These are phyloP conservation scores for Tricholoma furcatifolium DNA, from an alignment of 768 basidiomycete genomes.

Conservation along the genomic window DNA sequence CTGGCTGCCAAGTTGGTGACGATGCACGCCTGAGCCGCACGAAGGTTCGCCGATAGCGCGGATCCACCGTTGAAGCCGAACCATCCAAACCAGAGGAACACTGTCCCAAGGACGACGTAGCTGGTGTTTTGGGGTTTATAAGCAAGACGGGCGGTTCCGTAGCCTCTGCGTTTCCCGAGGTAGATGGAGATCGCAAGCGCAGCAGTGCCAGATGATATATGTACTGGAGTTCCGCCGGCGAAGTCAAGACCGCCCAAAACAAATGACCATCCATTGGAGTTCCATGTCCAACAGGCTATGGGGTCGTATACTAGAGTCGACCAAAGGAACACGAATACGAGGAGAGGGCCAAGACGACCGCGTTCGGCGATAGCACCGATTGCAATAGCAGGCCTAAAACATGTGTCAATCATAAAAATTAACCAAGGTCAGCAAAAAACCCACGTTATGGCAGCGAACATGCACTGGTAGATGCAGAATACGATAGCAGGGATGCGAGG, in stretches of 20 bases:
- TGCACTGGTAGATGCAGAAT: constrained; percentile 84
- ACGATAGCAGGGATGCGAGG: constrained; percentile 68
- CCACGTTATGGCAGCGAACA: constrained; percentile 89
- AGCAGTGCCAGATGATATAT: constrained; percentile 91
- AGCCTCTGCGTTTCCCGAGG: constrained; percentile 88
- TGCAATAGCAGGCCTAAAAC: constrained; percentile 74
- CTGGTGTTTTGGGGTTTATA: constrained; percentile 95
- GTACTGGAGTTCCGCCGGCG: constrained; percentile 95
- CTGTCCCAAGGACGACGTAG: constrained; percentile 91
- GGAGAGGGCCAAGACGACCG: constrained; percentile 76
- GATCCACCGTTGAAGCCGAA: constrained; percentile 95
- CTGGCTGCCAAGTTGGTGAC: constrained; percentile 91
- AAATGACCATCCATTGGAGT: constrained; percentile 72
- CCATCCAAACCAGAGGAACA: constrained; percentile 95
- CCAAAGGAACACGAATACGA: constrained; percentile 93
- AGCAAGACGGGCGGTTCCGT: constrained; percentile 85
- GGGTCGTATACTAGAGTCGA: constrained; percentile 89
- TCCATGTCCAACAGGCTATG: constrained; percentile 97
- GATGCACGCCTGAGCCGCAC: constrained; percentile 86
- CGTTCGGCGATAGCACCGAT: constrained; percentile 93
- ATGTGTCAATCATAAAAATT: constrained; percentile 15
- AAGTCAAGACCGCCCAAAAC: constrained; percentile 85
- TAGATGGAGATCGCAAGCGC: constrained; percentile 90
- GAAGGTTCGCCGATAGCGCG: constrained; percentile 84
- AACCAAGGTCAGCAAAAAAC: constrained; percentile 21